Conservation (phyloP, 2,329 filamentous ascomycete species). For the Thelonectria discophora region DNA sequence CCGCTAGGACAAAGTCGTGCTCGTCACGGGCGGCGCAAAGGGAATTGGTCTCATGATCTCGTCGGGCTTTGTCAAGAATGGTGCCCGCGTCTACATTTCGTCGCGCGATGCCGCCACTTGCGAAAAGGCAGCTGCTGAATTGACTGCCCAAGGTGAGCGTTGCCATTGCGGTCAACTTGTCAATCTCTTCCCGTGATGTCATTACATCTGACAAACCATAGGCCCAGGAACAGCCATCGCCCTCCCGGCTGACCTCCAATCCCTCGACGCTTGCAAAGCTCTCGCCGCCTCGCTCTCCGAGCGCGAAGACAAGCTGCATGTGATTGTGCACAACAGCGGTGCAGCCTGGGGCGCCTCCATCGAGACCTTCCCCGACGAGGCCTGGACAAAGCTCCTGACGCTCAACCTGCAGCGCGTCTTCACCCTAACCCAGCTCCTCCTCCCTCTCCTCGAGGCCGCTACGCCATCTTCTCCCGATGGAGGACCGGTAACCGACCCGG, state of each 20-base stretch:
- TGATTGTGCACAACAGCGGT: constrained; percentile 73
- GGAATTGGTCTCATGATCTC: constrained; percentile 60
- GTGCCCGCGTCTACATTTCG: constrained; percentile 71
- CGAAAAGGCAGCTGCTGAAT: constrained; percentile 62
- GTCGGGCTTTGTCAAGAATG: constrained; percentile 70
- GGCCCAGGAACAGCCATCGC: constrained; percentile 60
- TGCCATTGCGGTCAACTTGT: no score
- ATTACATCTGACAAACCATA: constrained; percentile 38
- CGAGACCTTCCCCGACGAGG: constrained; percentile 65
- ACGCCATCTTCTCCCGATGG: constrained; percentile 45
- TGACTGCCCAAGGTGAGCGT: constrained; percentile 53
- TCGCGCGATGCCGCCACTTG: constrained; percentile 69
- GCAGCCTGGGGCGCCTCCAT: constrained; percentile 70
- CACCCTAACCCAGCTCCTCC: constrained; percentile 69
- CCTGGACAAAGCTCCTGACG: constrained; percentile 68
- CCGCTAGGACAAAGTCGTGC: constrained; percentile 2
- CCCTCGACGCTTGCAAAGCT: constrained; percentile 62
- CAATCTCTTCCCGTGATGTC: neutral
- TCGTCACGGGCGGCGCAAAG: neutral
- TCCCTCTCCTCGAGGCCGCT: constrained; percentile 61
- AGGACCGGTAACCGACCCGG: constrained; percentile 53
- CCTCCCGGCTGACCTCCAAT: constrained; percentile 72
- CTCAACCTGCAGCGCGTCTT: constrained; percentile 76
- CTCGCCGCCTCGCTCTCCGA: constrained; percentile 61
- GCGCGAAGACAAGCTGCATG: constrained; percentile 62